Base-by-base conservation (phyloP, 352 stramenopile genomes). In the Globisporangium spiculum region DNA sequence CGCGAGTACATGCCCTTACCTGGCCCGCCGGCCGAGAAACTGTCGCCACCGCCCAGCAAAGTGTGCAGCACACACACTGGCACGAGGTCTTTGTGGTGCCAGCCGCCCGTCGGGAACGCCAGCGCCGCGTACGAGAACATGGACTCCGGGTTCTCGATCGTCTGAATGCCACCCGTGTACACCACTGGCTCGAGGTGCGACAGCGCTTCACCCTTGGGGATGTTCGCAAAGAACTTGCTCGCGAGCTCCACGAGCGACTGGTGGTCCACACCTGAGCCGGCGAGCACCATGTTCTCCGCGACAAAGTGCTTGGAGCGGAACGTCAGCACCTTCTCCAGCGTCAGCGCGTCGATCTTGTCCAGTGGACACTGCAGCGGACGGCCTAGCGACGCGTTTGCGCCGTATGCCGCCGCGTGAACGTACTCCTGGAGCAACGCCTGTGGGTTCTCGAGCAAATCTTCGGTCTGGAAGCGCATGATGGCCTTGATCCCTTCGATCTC, bases 1-100 rank as follows among this genome's bases (percentile, higher is more conserved):
- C 97, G 92, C 59, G 96, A 99, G 81, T 99, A 99, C 97, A 99
- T 99, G 63, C 98, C 98, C 77, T 99, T 99, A 52, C 98, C 98
- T 20, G 98, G 98, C 0, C 98, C 98, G 65, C 98, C 98, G 26
- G 98, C 97, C 48, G 97, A 99, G 78, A 99, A 99, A 63, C 94
- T 99, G 69, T 97, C 94, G 32, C 98, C 98, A 26, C 98, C 98
- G 22, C 98, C 98, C 18, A 99, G 75, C 10, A 99, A 79, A 54
- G 97, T 99, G 76, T 99, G 96, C 24, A 99, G 79, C 52, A 99
- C 97, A 65, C 96, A 99, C 41, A 97, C 91, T 0, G 97, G 87
- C 20, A 99, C 96, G 32, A 99, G 81, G 68, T 98, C 93, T 34
- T 97, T 80, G 24, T 98, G 90, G 73, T 99, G 97, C 97, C 97